A percentile compares a stretch with the other conserved stretches of the same genome.
Evolutionary conservation across 768 basidiomycete genomes (phyloP).

Genomic region (Pluteus cervinus): DNA sequence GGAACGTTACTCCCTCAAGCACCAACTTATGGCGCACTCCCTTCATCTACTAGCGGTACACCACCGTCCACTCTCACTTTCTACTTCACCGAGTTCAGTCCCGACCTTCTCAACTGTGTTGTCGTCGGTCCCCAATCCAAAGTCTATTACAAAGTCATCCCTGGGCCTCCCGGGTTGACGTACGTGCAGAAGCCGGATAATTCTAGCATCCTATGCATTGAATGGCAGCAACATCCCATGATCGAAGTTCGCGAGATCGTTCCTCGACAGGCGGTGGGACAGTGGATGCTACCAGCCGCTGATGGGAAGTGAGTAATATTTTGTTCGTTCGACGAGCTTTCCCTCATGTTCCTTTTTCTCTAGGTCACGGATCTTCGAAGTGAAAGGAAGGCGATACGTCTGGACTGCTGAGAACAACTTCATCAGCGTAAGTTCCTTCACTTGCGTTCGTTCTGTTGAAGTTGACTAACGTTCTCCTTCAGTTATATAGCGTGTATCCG

Average conservation of each 20-base stretch:
- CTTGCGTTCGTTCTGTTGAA: neutral
- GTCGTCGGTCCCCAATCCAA: slow-evolving; percentile 34
- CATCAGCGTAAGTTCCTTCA: slow-evolving; percentile 17
- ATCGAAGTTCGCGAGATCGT: slow-evolving; percentile 32
- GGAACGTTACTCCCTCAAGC: no score
- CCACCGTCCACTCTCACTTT: slow-evolving; percentile 30
- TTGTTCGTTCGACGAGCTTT: neutral
- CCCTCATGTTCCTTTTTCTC: neutral
- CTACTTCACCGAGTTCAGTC: slow-evolving; percentile 32
- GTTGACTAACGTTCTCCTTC: slow-evolving; percentile 15
- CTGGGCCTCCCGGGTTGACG: slow-evolving; percentile 25
- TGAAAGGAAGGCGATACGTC: slow-evolving; percentile 30
- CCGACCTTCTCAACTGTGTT: slow-evolving; percentile 36
- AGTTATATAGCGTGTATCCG: slow-evolving; percentile 19
- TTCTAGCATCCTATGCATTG: slow-evolving; percentile 31
- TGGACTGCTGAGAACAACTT: slow-evolving; percentile 28
- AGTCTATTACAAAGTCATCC: slow-evolving; percentile 32
- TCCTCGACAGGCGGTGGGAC: slow-evolving; percentile 25
- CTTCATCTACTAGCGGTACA: no score
- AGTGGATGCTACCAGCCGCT: slow-evolving; percentile 38
- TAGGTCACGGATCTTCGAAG: slow-evolving; percentile 32
- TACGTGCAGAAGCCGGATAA: slow-evolving; percentile 31
- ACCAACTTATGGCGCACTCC: no score
- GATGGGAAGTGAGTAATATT: slow-evolving; percentile 33
- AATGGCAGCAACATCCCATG: slow-evolving; percentile 30